Evolutionary conservation across 225 moss, liverwort and hornwort species (phyloP).

Genomic region (Asterella californica): DNA sequence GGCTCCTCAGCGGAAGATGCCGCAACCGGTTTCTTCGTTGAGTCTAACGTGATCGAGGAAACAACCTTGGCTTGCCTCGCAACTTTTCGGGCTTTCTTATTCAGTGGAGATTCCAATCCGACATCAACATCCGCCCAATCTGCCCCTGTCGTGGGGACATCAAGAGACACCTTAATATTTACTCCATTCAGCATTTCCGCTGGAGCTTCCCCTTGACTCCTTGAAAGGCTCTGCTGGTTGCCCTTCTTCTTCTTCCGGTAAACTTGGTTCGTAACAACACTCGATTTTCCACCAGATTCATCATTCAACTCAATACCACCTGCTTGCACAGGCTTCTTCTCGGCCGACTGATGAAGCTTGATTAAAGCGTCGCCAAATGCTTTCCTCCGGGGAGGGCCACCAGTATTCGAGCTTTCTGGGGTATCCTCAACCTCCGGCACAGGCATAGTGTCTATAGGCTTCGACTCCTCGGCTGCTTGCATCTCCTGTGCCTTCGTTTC

Average conservation of each 20-base stretch:
- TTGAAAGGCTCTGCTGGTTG: slow-evolving; percentile 18
- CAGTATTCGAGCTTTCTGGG: slow-evolving; percentile 43
- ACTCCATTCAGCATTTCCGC: slow-evolving; percentile 10
- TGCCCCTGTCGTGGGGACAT: not conserved
- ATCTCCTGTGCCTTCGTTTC: slow-evolving; percentile 9
- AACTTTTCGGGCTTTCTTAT: slow-evolving; percentile 28
- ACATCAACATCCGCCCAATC: slow-evolving; percentile 29
- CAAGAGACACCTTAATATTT: slow-evolving; percentile 21
- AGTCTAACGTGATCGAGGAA: slow-evolving; percentile 14
- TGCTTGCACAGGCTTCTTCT: slow-evolving; percentile 45
- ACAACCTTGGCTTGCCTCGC: slow-evolving; percentile 13
- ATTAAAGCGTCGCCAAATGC: slow-evolving; percentile 75
- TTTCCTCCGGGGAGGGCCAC: slow-evolving; percentile 49
- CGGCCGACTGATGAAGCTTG: slow-evolving; percentile 58
- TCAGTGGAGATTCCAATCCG: slow-evolving; percentile 29
- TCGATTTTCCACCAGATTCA: slow-evolving; percentile 39
- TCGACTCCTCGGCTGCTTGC: slow-evolving; percentile 24
- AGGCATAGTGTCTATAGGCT: slow-evolving; percentile 19
- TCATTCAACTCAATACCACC: slow-evolving; percentile 36
- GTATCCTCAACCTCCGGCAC: slow-evolving; percentile 48
- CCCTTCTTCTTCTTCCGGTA: slow-evolving; percentile 34
- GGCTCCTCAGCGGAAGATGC: slow-evolving; percentile 17
- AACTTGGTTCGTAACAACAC: slow-evolving; percentile 44
- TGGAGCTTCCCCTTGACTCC: slow-evolving; percentile 17
- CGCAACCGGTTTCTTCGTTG: slow-evolving; percentile 6